These are phyloP conservation scores for Coelastrella sp. DNA, from an alignment of 139 green algal genomes.

Conservation along the genomic window DNA sequence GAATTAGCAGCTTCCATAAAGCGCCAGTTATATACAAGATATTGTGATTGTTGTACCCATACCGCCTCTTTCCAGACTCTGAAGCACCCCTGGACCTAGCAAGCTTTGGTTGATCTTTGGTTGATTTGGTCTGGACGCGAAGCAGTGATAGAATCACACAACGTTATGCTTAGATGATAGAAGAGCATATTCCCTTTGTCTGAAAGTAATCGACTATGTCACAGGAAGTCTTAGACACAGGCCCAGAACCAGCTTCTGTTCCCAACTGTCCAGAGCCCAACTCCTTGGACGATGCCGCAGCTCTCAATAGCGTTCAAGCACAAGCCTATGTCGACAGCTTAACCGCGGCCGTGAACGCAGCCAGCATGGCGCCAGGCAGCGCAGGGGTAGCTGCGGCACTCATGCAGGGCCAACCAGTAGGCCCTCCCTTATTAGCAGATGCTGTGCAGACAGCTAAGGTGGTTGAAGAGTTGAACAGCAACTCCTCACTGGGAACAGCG, in stretches of 20 bases:
- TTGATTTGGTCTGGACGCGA: no score
- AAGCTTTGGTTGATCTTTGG: no score
- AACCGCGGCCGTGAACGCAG: conserved; percentile 5
- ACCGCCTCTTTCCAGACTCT: no score
- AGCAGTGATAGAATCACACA: no score
- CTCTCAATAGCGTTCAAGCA: conserved; percentile 27
- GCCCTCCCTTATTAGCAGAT: background rate
- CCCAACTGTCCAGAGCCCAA: background rate
- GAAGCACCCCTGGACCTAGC: no score
- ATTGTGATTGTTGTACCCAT: no score
- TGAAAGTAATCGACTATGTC: background rate
- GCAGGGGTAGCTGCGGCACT: background rate
- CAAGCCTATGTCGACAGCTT: conserved; percentile 37
- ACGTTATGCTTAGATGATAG: no score
- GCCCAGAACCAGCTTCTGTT: background rate
- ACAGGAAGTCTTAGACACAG: background rate
- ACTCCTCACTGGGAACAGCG: background rate
- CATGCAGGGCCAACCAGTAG: background rate
- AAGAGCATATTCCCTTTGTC: no score
- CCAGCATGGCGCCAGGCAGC: background rate
- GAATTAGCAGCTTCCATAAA: no score
- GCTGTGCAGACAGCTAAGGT: background rate
- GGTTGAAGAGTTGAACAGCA: background rate
- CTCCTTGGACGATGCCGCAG: background rate
- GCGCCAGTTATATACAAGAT: no score